Base-by-base conservation (phyloP, 129 eudicot genomes). In the Flaveria bidentis region DNA sequence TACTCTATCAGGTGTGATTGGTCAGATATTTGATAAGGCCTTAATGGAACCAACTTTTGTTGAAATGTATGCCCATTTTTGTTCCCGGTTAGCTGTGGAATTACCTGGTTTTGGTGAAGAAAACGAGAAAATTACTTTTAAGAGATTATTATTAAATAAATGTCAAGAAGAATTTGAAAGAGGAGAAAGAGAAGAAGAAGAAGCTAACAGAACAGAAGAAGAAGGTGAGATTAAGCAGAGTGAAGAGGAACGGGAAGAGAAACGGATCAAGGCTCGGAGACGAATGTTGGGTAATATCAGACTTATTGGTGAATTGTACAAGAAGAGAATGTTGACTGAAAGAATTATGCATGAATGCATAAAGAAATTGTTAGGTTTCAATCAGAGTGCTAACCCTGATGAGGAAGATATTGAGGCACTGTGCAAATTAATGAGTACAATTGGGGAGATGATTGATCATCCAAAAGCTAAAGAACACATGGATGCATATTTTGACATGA, bases 151-250 rank as follows among this genome's bases (percentile, higher is more conserved):
- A 16, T 64, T 94, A 72, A 94, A 93, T 53, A 86, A 85, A 76
- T 93, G 98, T 82, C 98, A 93, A 84, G 96, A 88, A 85, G 96
- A 91, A 55, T 94, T 94, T 44, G 97, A 91, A 82, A 91, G 96
- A 74, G 98, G 96, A 2, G 98, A 87, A 67, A 88, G 90, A 67
- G 98, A 93, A 69, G 72, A 93, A 76, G 87, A 84, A 67, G 98
- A 93, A 87, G 97, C 98, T 6, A 88, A 93, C 62, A 73, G 87
- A 66, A 82, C 86, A 2, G 97, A 93, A 17, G 92, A 82, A 77
- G 97, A 88, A 84, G 98, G 95, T 52, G 96, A 89, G 51, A 81
- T 60, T 36, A 87, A 94, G 64, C 93, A 84, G 62, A 73, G 93
- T 1, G 90, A 84, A 56, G 91, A 75, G 26, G 87, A 88, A 67